Percentiles rank a stretch among this genome's conserved stretches.
phyloP scores from a whole-genome alignment of 1,284 basidiomycete species.

The Flammula alnicola region DNA sequence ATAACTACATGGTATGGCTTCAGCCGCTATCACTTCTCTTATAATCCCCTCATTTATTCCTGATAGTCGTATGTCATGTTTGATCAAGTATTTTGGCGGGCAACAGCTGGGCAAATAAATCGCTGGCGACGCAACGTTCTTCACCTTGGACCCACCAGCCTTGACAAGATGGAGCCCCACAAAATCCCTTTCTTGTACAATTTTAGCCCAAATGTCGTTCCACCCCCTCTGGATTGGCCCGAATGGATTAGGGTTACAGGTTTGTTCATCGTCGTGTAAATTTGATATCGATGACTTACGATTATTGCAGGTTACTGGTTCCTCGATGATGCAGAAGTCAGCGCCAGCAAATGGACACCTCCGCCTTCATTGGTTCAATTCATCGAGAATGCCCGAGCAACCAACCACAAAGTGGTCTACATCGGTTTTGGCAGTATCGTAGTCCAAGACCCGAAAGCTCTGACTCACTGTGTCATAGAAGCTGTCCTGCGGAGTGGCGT shows the following conservation, averaged over 20 bases:
- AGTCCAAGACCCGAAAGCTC: constrained; percentile 89
- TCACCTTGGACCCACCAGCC: constrained; percentile 78
- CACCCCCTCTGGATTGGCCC: constrained; percentile 94
- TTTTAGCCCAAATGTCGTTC: constrained; percentile 89
- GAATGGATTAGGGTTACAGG: constrained; percentile 98
- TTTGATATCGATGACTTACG: not conserved
- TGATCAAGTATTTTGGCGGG: constrained; percentile 98
- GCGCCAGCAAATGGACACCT: constrained; percentile 86
- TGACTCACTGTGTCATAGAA: constrained; percentile 91
- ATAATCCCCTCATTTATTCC: constrained; percentile 15
- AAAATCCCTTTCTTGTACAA: constrained; percentile 98
- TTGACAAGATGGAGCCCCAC: constrained; percentile 95
- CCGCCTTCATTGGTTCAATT: constrained; percentile 82
- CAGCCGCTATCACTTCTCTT: not conserved
- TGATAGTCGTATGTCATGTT: constrained; percentile 87
- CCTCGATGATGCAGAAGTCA: constrained; percentile 88
- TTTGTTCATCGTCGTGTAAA: constrained; percentile 28
- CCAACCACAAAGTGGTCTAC: constrained; percentile 91
- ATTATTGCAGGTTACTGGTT: constrained; percentile 85
- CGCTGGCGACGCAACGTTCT: constrained; percentile 86
- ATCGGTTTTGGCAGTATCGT: constrained; percentile 99
- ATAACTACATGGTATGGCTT: constrained; percentile 90
- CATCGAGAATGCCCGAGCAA: constrained; percentile 75
- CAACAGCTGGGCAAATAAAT: constrained; percentile 92
- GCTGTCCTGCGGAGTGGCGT: constrained; percentile 87